phyloP scores from a whole-genome alignment of 495 filamentous ascomycete species.

The Hypoxylon lenormandii region DNA sequence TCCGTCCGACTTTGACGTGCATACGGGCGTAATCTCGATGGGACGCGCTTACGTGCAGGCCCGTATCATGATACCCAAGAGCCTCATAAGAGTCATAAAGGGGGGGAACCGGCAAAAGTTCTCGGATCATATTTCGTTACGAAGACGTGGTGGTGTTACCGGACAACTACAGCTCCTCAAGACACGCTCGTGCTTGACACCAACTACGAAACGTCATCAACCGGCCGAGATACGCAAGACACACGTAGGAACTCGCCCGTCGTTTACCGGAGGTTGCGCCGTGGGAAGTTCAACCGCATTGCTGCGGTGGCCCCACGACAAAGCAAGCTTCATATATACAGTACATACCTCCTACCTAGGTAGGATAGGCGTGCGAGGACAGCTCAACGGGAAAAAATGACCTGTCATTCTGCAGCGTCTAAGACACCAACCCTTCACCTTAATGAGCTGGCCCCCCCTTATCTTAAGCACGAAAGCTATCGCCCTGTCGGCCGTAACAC shows the following conservation, averaged over 20 bases:
- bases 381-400: slow-evolving; percentile 12
- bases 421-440: background rate
- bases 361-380: slow-evolving; percentile 10
- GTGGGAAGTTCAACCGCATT: slow-evolving; percentile 14
- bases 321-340: slow-evolving; percentile 17
- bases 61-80: background rate
- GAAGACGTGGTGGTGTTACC: background rate
- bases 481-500: background rate
- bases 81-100: background rate
- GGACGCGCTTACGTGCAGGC: background rate
- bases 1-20: too few relatives aligned
- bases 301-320: slow-evolving; percentile 8
- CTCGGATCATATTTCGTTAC: background rate
- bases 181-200: background rate
- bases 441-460: background rate
- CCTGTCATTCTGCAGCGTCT: slow-evolving; percentile 11
- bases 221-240: background rate
- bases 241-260: background rate
- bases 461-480: slow-evolving; percentile 31
- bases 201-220: background rate
- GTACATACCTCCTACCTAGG: too few relatives aligned
- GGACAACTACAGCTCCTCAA: background rate
- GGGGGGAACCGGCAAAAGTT: background rate
- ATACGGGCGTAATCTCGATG: too few relatives aligned
- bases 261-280: background rate